These are phyloP conservation scores for Tulasnella calospora DNA, from an alignment of 768 basidiomycete species.

Conservation along the genomic window DNA sequence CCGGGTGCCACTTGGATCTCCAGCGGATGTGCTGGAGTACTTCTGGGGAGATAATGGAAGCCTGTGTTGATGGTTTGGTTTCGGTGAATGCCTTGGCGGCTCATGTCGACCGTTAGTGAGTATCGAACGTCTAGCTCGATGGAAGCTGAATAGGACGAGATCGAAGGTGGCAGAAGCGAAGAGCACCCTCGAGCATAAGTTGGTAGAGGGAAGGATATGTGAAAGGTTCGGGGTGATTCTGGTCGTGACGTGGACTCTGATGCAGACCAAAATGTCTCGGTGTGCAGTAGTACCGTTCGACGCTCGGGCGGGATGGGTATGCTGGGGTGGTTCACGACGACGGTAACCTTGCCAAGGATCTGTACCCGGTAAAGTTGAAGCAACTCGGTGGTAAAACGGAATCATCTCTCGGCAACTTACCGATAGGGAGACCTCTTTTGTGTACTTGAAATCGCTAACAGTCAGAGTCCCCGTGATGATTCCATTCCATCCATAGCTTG, in stretches of 20 bases:
- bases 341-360: constrained; percentile 16
- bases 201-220: constrained; percentile 21
- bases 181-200: constrained; percentile 8
- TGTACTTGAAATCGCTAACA: constrained; percentile 14
- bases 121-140: constrained; percentile 19
- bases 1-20: neutral
- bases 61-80: constrained; percentile 7
- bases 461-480: constrained; percentile 10
- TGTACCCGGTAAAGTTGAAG: neutral
- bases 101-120: constrained; percentile 11
- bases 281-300: neutral
- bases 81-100: constrained; percentile 8
- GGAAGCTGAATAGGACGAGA: neutral
- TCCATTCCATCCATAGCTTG: constrained; percentile 2
- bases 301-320: constrained; percentile 1
- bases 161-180: constrained; percentile 9
- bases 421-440: constrained; percentile 10
- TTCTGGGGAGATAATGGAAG: constrained; percentile 15
- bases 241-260: neutral
- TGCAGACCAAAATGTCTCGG: constrained; percentile 1
- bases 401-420: neutral
- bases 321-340: neutral
- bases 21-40: neutral
- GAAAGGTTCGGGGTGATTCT: neutral
- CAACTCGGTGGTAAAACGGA: neutral